Evolutionary conservation across 23 red algal genomes (phyloP).

Genomic region (Gracilaria domingensis): DNA sequence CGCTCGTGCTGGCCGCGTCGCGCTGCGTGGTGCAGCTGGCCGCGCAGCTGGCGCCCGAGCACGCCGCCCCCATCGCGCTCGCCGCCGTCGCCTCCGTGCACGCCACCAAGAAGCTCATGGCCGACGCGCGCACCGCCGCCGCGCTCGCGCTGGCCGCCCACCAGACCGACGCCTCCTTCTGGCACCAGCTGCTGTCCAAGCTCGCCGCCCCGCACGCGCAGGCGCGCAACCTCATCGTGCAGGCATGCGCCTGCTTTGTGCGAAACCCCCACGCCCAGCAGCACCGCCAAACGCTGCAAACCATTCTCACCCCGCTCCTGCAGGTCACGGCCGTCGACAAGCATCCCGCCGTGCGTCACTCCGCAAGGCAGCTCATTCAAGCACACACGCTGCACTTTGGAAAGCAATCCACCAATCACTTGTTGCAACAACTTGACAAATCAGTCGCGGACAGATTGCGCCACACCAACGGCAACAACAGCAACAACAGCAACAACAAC

Average conservation of each 20-base stretch:
- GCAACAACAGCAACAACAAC: too few relatives aligned
- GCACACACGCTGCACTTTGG: background rate
- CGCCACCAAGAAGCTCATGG: conserved; percentile 49
- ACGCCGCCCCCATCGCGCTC: conserved; percentile 10
- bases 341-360: background rate
- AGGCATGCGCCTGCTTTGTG: background rate
- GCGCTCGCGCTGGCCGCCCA: conserved; percentile 11
- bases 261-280: background rate
- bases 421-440: background rate
- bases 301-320: background rate
- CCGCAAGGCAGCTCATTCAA: background rate
- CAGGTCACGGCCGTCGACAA: background rate
- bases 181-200: conserved; percentile 8
- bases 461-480: too few relatives aligned
- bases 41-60: conserved; percentile 2
- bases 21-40: background rate
- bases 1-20: background rate
- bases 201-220: background rate
- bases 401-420: background rate
- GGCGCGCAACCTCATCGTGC: background rate
- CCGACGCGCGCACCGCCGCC: conserved; percentile 18
- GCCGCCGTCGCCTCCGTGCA: background rate
- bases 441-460: background rate
- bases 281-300: background rate
- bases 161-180: conserved; percentile 11